Conservation (phyloP, 73 alveolate species). For the Stentor coeruleus region DNA sequence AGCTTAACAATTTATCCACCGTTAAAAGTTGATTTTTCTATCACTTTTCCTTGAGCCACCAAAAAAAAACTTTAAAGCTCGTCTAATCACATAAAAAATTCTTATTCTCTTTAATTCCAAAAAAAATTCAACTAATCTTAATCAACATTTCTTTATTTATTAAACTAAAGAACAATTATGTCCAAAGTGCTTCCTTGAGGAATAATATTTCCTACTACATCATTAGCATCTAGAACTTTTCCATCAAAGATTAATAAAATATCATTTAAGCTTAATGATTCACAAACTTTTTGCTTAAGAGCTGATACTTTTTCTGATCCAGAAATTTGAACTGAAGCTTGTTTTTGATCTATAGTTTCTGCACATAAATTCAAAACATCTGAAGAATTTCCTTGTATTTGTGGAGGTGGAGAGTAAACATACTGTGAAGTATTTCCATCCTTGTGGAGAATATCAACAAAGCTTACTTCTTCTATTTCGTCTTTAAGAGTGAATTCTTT, state of each 20-base stretch:
- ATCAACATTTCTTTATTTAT: too few species aligned
- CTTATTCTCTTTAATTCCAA: too few species aligned
- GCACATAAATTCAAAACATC: background rate
- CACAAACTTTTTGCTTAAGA: background rate
- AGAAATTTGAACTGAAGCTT: background rate
- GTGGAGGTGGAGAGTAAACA: background rate
- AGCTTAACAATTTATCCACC: too few species aligned
- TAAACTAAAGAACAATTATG: background rate
- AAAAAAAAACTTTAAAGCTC: too few species aligned
- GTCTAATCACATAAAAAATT: too few species aligned
- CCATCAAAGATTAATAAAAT: background rate
- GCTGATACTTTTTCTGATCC: background rate
- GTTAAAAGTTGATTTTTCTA: too few species aligned
- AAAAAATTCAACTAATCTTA: too few species aligned
- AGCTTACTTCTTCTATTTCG: background rate
- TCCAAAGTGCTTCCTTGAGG: background rate
- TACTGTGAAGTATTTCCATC: conserved; percentile 9
- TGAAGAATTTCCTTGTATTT: background rate
- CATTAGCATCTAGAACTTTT: background rate
- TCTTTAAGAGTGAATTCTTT: background rate
- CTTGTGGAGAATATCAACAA: background rate
- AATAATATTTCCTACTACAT: background rate
- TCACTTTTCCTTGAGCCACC: too few species aligned
- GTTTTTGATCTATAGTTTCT: background rate
- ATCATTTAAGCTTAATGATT: background rate